phyloP scores from a whole-genome alignment of 2,329 filamentous ascomycete genomes.

The Sarocladium kiliense region DNA sequence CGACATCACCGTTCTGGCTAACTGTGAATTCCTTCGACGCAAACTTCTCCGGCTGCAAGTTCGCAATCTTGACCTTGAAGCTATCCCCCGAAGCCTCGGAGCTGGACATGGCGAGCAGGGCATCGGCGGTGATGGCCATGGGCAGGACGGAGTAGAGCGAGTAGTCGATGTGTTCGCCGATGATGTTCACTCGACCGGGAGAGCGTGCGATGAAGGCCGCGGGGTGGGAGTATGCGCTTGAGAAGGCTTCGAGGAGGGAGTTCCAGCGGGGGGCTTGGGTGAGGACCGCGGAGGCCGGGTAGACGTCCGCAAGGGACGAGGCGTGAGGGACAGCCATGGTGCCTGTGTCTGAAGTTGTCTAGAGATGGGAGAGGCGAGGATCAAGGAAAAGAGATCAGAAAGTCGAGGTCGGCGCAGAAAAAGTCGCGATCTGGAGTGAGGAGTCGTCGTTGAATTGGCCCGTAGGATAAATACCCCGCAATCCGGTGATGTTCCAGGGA shows the following conservation, averaged over 20 bases:
- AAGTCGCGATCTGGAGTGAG: neutral
- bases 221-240: conserved; percentile 60
- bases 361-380: neutral
- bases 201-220: conserved; percentile 84
- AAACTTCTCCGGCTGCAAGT: conserved; percentile 73
- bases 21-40: conserved; percentile 70
- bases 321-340: conserved; percentile 67
- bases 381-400: no score
- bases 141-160: conserved; percentile 93
- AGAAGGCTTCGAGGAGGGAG: conserved; percentile 65
- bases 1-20: conserved; percentile 54
- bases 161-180: conserved; percentile 99
- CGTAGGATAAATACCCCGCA: neutral
- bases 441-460: neutral
- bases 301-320: conserved; percentile 73
- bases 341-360: neutral
- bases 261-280: conserved; percentile 72
- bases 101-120: conserved; percentile 73
- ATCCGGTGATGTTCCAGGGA: neutral
- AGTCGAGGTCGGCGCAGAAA: no score
- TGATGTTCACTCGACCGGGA: conserved; percentile 94
- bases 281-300: conserved; percentile 66
- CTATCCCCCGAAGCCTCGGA: conserved; percentile 39
- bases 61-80: conserved; percentile 71
- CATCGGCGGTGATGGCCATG: conserved; percentile 90